Evolutionary conservation across 179 eudicot species (phyloP), one percentile per base, ranked within the genome.

Genomic region (Nepenthes alata): DNA sequence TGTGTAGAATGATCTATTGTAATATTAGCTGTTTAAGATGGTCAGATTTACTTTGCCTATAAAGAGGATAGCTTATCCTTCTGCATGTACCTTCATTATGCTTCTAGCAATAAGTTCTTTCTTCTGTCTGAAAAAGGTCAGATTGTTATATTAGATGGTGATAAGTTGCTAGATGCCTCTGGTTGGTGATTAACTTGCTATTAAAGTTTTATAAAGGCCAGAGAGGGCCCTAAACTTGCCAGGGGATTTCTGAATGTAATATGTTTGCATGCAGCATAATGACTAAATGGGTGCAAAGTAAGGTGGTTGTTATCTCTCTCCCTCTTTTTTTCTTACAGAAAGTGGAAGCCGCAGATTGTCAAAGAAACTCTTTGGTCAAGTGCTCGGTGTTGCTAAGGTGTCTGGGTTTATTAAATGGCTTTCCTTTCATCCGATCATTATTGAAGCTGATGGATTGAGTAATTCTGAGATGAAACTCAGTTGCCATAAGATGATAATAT

Each of bases 401-500:
- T 67, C 77, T 65, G 97, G 99, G 48, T 91, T 91, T 70, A 68
- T 74, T 58, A 85, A 90, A 69, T 94, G 99, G 99, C 91, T 94
- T 60, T 77, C 89, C 51, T 81, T 90, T 67, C 99, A 94, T 70
- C 88, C 97, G 59, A 75, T 83, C 57, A 60, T 81, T 65, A 58
- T 82, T 50, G 89, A 85, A 67, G 66, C 67, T 37, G 78, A 78
- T 67, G 76, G 57, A 53, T 75, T 73, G 9, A 76, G 73, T 57
- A 65, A 78, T 70, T 39, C 36, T 35, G 87, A 82, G 57, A 58
- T 60, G 68, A 72, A 76, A 58, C 61, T 66, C 58, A 75, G 82
- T 68, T 81, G 81, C 70, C 89, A 83, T 52, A 94, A 94, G 77
- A 94, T 94, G 99, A 90, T 94, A 76, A 77, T 94, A 65, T 94